Percentiles rank a stretch among this genome's conserved stretches.
phyloP scores from a whole-genome alignment of 257 asterid species.

The Osmanthus fragrans region DNA sequence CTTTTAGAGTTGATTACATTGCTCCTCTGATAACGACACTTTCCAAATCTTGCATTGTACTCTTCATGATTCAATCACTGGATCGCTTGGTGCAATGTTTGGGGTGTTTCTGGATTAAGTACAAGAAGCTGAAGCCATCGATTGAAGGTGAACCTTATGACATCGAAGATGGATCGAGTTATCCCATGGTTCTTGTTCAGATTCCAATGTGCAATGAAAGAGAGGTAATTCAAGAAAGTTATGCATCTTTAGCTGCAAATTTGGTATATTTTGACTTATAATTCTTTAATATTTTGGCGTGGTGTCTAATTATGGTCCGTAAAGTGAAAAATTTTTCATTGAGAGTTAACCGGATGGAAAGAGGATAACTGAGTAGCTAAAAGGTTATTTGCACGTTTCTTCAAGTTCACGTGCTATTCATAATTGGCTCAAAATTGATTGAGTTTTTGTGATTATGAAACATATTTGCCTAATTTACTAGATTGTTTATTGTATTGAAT shows the following conservation, averaged over 20 bases:
- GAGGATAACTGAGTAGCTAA: not conserved
- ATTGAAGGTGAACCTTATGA: constrained; percentile 43
- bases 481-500: not conserved
- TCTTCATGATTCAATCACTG: constrained; percentile 74
- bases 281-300: not conserved
- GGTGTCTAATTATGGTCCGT: not conserved
- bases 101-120: constrained; percentile 84
- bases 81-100: constrained; percentile 71
- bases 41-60: constrained; percentile 69
- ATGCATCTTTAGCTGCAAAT: not conserved
- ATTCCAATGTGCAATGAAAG: constrained; percentile 95
- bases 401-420: not conserved
- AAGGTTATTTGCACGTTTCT: not conserved
- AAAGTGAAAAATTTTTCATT: not conserved
- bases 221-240: constrained; percentile 50
- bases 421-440: not conserved
- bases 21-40: constrained; percentile 61
- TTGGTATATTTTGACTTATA: not conserved
- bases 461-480: not conserved
- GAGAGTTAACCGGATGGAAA: not conserved
- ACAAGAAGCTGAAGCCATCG: constrained; percentile 58
- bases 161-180: constrained; percentile 57
- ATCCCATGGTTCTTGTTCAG: constrained; percentile 91
- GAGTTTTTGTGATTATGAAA: not conserved
- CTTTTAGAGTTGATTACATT: constrained; percentile 62